Evolutionary conservation across 495 filamentous ascomycete species (phyloP).

Genomic region (Annulohypoxylon stygium): DNA sequence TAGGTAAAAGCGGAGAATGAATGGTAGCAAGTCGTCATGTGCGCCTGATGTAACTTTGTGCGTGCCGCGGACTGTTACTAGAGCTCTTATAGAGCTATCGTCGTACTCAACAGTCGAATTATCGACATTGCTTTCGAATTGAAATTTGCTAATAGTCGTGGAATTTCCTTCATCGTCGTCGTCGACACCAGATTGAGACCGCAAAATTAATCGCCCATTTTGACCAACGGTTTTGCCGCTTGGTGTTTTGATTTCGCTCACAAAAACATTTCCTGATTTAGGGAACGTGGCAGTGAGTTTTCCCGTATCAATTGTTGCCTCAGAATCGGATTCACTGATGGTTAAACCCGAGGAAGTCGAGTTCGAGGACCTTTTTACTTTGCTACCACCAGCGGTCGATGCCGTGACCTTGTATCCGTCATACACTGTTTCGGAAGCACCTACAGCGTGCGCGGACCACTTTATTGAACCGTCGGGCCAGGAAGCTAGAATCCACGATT

Average conservation of each 20-base stretch:
- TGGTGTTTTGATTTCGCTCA: constrained; percentile 52
- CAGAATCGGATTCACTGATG: constrained; percentile 32
- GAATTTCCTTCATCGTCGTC: constrained; percentile 35
- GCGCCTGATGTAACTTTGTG: constrained; percentile 33
- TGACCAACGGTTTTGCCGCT: constrained; percentile 56
- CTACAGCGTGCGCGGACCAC: constrained; percentile 62
- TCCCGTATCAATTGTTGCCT: constrained; percentile 53
- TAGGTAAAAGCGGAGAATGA: constrained; percentile 60
- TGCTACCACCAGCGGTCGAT: constrained; percentile 9
- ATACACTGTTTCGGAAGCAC: constrained; percentile 40
- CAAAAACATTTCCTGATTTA: constrained; percentile 51
- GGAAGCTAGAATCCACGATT: constrained; percentile 60
- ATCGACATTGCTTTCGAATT: constrained; percentile 46
- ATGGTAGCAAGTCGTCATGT: constrained; percentile 54
- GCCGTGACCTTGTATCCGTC: constrained; percentile 46
- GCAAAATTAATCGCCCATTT: constrained; percentile 58
- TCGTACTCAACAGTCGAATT: constrained; percentile 44
- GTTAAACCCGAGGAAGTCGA: constrained; percentile 15
- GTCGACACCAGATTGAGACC: constrained; percentile 52
- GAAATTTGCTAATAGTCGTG: constrained; percentile 32
- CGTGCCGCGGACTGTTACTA: constrained; percentile 57
- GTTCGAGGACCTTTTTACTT: constrained; percentile 1
- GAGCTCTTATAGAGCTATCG: constrained; percentile 49
- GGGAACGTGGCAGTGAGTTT: constrained; percentile 56
- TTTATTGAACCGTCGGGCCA: constrained; percentile 64